A percentile compares a stretch with the other conserved stretches of the same genome.
Evolutionary conservation across 2,329 filamentous ascomycete genomes (phyloP).

Genomic region (Ophiocordyceps camponoti-saundersi): DNA sequence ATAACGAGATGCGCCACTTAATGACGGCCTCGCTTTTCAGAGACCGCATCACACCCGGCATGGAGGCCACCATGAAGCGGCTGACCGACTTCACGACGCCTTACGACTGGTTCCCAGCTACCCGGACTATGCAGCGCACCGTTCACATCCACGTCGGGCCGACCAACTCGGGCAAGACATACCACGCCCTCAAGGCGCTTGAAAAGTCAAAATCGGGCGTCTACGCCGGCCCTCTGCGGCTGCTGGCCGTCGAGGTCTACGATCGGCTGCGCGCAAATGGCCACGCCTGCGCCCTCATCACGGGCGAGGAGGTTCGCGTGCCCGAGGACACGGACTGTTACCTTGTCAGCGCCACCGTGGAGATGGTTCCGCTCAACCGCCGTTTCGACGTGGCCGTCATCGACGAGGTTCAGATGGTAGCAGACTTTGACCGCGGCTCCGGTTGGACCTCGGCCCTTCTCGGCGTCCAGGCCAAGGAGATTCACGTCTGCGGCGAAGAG

Average conservation of each 20-base stretch:
- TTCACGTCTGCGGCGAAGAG: conserved; percentile 87
- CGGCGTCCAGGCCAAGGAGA: conserved; percentile 70
- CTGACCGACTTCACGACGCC: conserved; percentile 79
- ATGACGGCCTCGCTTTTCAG: background rate
- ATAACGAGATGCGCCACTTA: conserved; percentile 30
- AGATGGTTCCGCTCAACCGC: conserved; percentile 51
- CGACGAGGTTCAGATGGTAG: conserved; percentile 98
- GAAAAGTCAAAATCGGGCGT: conserved; percentile 62
- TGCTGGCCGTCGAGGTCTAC: conserved; percentile 92
- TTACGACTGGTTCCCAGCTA: conserved; percentile 80
- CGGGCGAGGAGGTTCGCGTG: conserved; percentile 73
- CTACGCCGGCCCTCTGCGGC: conserved; percentile 76
- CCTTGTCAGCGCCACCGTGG: conserved; percentile 80
- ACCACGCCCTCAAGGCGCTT: conserved; percentile 73
- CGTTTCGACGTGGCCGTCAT: conserved; percentile 80
- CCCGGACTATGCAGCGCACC: conserved; percentile 61
- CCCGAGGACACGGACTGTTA: conserved; percentile 38
- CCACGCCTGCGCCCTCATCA: conserved; percentile 61
- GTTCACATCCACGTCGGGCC: conserved; percentile 90
- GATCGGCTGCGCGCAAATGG: conserved; percentile 68
- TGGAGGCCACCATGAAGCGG: conserved; percentile 41
- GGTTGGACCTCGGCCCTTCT: conserved; percentile 88
- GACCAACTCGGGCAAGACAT: conserved; percentile 97
- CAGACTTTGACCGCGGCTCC: conserved; percentile 63
- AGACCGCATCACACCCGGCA: conserved; percentile 14